phyloP scores from a whole-genome alignment of 805 yeast species.

The Metschnikowia peoriensis region DNA sequence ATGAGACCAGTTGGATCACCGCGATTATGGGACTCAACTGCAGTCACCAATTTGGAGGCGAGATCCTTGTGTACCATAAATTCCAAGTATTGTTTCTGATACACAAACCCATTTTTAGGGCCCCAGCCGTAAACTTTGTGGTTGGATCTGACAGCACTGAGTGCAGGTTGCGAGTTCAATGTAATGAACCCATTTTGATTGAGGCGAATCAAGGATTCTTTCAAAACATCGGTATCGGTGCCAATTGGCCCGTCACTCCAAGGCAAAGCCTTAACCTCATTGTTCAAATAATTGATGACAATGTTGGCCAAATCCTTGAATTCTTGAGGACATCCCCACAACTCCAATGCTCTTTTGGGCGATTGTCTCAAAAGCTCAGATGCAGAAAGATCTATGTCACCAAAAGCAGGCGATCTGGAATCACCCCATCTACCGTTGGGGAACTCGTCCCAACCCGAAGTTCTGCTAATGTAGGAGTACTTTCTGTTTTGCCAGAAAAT shows the following conservation, averaged over 20 bases:
- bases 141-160: conserved; percentile 72
- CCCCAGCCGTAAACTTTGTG: conserved; percentile 91
- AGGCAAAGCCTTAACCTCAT: conserved; percentile 73
- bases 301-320: conserved; percentile 60
- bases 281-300: conserved; percentile 67
- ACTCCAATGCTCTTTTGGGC: conserved; percentile 70
- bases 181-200: conserved; percentile 72
- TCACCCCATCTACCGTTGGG: conserved; percentile 99
- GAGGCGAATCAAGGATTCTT: conserved; percentile 55
- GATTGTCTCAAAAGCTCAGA: conserved; percentile 80
- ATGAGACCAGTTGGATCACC: conserved; percentile 42
- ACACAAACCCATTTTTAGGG: conserved; percentile 87
- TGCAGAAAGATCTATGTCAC: conserved; percentile 81
- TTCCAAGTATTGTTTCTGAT: conserved; percentile 92
- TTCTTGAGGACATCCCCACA: conserved; percentile 83
- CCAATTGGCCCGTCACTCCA: conserved; percentile 94
- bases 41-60: conserved; percentile 35
- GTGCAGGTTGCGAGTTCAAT: conserved; percentile 91
- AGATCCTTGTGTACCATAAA: conserved; percentile 64
- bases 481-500: conserved; percentile 96
- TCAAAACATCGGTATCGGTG: conserved; percentile 66
- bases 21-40: conserved; percentile 47
- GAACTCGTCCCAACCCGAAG: conserved; percentile 95
- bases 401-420: conserved; percentile 95
- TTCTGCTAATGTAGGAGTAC: conserved; percentile 82